Conservation (phyloP, 2,329 filamentous ascomycete genomes). For the Arthroderma sp. region DNA sequence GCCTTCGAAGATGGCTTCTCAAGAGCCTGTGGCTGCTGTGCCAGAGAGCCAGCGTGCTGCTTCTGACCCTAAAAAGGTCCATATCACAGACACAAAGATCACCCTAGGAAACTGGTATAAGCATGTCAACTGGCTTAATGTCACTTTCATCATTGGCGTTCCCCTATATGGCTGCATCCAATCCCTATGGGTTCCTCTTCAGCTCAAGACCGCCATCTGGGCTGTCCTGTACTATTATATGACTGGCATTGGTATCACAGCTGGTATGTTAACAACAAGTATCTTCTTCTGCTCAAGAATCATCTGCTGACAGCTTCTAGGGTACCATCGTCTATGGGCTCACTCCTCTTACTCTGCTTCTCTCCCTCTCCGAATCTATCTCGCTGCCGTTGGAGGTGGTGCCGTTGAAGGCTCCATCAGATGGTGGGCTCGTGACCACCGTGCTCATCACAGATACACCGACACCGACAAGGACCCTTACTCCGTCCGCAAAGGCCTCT, state of each 20-base stretch:
- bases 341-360: constrained; percentile 72
- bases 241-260: constrained; percentile 67
- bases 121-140: constrained; percentile 90
- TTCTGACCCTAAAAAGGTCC: constrained; percentile 50
- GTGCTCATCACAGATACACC: constrained; percentile 81
- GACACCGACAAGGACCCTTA: constrained; percentile 88
- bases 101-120: constrained; percentile 77
- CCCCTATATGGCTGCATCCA: constrained; percentile 60
- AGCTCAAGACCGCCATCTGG: constrained; percentile 58
- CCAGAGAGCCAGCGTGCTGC: too few relatives aligned
- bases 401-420: constrained; percentile 75
- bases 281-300: constrained; percentile 1
- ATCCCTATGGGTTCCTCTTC: constrained; percentile 65
- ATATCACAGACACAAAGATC: constrained; percentile 72
- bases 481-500: constrained; percentile 74
- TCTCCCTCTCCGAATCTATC: constrained; percentile 64
- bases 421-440: constrained; percentile 81
- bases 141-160: constrained; percentile 63
- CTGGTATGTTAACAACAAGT: constrained; percentile 38
- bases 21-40: background rate
- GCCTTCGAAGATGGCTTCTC: too few relatives aligned
- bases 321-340: constrained; percentile 75
- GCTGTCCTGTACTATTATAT: constrained; percentile 70
- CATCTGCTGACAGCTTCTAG: constrained; percentile 24
- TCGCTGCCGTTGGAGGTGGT: constrained; percentile 68